Base-by-base conservation (phyloP, 192 early-diverging fungal species). In the Entomortierella parvispora region DNA sequence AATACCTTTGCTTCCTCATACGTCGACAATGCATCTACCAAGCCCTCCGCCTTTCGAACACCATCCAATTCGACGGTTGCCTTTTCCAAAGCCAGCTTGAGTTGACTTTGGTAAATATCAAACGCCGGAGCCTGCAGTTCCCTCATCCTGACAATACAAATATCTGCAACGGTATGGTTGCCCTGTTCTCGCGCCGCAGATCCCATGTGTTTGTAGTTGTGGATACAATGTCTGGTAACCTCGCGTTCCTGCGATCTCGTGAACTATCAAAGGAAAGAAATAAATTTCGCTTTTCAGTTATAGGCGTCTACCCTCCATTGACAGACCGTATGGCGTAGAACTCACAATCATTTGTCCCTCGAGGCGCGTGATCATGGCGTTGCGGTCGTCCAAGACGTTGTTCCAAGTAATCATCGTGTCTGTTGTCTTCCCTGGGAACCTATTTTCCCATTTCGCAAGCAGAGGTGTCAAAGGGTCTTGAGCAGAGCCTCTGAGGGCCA, bases 341-440 rank as follows among this genome's bases (percentile, higher is more conserved):
- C 71, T 64, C 59, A 68, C 74, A 6, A 52, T 32, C 22, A 52
- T n/a, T 43, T 50, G 23, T 14, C 65, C 80, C 18, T 59, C 51
- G n/a, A 86, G 48, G 18, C 76, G 56, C 12, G 80, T 80, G 50
- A 89, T 74, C 75, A 89, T 82, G 7, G 72, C 31, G 8, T 82
- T 71, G 42, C 90, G 65, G 4, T 68, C 65, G 10, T 82, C 74
- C 26, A 88, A 68, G 22, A 91, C 51, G 60, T 91, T 89, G 54
- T 88, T 80, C 91, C 91, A 93, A 11, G 81, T 75, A 18, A 82
- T 69, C 59, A 91, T 88, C 0, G 80, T 58, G 66, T 90, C 89
- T 10, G 72, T 57, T 12, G 71, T 66, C 6, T 47, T 48, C 29
- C 77, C 82, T 2, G 88, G 89, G 48, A 78, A 88, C 42, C 85